phyloP scores from a whole-genome alignment of 192 early-diverging fungal species.

The Funneliformis mosseae region DNA sequence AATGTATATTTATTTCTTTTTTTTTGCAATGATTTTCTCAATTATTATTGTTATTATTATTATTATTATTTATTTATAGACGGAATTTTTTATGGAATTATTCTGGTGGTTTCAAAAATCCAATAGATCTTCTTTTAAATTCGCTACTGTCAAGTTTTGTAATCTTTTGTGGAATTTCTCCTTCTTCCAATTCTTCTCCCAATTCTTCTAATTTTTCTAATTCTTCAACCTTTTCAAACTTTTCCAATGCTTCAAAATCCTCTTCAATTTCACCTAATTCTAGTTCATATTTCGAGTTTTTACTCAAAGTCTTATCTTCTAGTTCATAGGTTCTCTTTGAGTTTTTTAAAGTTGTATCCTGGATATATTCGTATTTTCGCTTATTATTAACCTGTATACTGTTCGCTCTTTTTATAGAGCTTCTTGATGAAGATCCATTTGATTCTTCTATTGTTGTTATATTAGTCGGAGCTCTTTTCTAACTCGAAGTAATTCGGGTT shows the following conservation, averaged over 20 bases:
- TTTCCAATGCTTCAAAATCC: neutral
- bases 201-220: neutral
- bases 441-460: neutral
- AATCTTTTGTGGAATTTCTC: neutral
- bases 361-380: neutral
- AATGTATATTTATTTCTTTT: too few relatives aligned
- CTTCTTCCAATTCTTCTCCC: neutral
- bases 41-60: too few relatives aligned
- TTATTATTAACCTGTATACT: neutral
- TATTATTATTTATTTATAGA: neutral
- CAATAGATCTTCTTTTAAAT: neutral
- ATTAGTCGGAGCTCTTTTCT: neutral
- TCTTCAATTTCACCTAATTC: too few relatives aligned
- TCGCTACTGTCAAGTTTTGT: neutral
- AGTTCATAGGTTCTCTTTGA: neutral
- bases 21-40: too few relatives aligned
- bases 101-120: slow-evolving; percentile 3
- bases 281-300: neutral
- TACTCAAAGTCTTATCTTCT: neutral
- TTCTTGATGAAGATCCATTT: neutral
- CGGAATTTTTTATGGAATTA: neutral
- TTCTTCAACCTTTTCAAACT: neutral
- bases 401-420: neutral
- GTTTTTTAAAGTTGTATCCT: neutral
- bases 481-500: neutral